Evolutionary conservation across 2,329 filamentous ascomycete species (phyloP).

Genomic region (Cordyceps sp.): DNA sequence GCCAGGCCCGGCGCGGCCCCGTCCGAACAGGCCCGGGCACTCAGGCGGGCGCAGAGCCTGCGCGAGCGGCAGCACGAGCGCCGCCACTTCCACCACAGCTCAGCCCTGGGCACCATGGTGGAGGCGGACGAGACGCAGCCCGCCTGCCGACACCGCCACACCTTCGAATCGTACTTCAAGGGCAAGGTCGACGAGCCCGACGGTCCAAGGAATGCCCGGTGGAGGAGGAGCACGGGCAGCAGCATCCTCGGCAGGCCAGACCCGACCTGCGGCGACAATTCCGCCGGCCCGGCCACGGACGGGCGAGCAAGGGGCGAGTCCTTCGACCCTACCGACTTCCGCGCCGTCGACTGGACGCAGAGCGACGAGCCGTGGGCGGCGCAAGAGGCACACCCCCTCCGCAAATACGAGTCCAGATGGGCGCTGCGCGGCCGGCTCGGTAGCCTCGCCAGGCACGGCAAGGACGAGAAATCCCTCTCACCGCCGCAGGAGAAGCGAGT

Average conservation of each 20-base stretch:
- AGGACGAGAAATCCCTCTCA: conserved; percentile 9
- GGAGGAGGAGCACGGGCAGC: conserved; percentile 22
- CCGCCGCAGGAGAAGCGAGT: conserved; percentile 5
- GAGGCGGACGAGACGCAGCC: conserved; percentile 12
- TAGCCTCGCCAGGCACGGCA: conserved; percentile 13
- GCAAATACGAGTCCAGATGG: conserved; percentile 32
- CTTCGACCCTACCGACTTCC: conserved; percentile 15
- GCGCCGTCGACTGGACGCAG: conserved; percentile 41
- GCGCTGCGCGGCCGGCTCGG: conserved; percentile 25
- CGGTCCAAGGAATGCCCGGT: conserved; percentile 4
- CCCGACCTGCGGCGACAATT: conserved; percentile 3
- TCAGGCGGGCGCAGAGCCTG: conserved; percentile 21
- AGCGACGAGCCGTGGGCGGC: conserved; percentile 25
- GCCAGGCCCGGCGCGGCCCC: too few relatives aligned
- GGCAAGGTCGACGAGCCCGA: conserved; percentile 3
- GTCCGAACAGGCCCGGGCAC: conserved; percentile 17
- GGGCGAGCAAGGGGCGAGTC: neutral
- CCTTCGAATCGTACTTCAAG: conserved; percentile 12
- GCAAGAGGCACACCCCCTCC: conserved; percentile 12
- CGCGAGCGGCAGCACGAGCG: conserved; percentile 21
- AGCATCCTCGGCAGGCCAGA: conserved; percentile 11
- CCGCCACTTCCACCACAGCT: conserved; percentile 25
- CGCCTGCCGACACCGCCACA: conserved; percentile 10
- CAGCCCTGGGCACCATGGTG: conserved; percentile 18
- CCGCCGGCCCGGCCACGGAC: conserved; percentile 1